Evolutionary conservation across 2,329 filamentous ascomycete species (phyloP), one percentile per base, ranked within the genome.

Genomic region (Botrytis tulipae): DNA sequence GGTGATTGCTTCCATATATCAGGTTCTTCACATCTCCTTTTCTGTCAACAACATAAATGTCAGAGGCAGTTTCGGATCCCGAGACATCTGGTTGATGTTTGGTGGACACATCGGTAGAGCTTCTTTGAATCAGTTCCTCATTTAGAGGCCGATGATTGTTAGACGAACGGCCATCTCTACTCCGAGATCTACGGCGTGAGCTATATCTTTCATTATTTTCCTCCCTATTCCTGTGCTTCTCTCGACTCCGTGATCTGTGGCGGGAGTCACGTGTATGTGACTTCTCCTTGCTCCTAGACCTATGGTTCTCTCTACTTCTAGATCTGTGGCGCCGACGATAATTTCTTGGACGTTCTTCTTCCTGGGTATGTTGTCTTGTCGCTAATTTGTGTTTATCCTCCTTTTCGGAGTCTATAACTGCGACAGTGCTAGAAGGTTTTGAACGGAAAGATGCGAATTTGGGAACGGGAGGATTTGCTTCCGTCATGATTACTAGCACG

Each of bases 1-100:
- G 89, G 80, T 97, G 90, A 57, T 92, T 86, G 42, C 88, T 87
- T 2, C 93, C 93, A 80, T 95, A 98, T 40, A 87, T 87, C 62
- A 92, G 82, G 76, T 96, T 94, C 66, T 94, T 87, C 7, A 87
- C 84, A 78, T 98, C 95, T 0, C 95, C 95, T 79, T 89, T 90
- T 60, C 85, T 89, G 82, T 98, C 95, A 70, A 93, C 79, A 62
- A 89, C 78, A 80, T 89, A 95, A 5, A 86, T 80, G 57, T 79
- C 80, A 67, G 73, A 69, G 54, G 74, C 61, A 32, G 66, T 51
- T 46, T 71, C 69, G 32, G 65, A 37, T 48, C 60, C 66, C 12
- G 22, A 61, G 22, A 32, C 16, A 25, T 70, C 71, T 65, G n/a
- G 20, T 60, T 57, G 70, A 42, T 60, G 71, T 62, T 73, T 74